phyloP scores from a whole-genome alignment of 352 stramenopile species.

The Pythium graminicola region DNA sequence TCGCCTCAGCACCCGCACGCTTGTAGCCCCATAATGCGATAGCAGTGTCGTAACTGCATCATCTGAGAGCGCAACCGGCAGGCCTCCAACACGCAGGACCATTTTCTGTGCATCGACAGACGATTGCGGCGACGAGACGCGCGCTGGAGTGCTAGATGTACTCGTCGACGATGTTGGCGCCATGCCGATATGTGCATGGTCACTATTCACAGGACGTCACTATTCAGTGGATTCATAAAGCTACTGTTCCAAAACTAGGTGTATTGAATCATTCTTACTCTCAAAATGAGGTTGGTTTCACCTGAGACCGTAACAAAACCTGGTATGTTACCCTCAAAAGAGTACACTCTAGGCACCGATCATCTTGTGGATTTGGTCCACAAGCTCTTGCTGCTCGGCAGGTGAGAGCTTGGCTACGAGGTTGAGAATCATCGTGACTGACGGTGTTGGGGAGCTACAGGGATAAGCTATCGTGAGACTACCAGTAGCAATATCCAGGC shows the following conservation, averaged over 20 bases:
- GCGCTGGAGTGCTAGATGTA: too few species aligned
- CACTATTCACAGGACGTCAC: background rate
- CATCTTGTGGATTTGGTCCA: constrained; percentile 60
- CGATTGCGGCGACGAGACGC: too few species aligned
- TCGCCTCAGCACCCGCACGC: constrained; percentile 38
- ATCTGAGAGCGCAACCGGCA: constrained; percentile 47
- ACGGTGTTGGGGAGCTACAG: constrained; percentile 57
- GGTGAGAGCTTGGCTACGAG: constrained; percentile 54
- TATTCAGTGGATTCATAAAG: background rate
- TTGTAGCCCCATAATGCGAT: constrained; percentile 44
- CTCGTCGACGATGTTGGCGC: background rate
- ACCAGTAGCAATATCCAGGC: background rate
- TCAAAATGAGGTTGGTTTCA: constrained; percentile 1
- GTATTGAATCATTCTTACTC: background rate
- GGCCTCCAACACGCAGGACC: constrained; percentile 49
- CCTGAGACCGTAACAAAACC: background rate
- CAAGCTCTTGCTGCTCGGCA: constrained; percentile 64
- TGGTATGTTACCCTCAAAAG: background rate
- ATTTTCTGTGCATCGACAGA: too few species aligned
- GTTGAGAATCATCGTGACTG: constrained; percentile 67
- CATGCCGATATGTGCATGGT: background rate
- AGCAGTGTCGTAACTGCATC: constrained; percentile 55
- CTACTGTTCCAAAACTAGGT: constrained; percentile 3
- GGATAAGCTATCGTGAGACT: too few species aligned
- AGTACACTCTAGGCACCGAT: constrained; percentile 3